These are phyloP conservation scores for Nicotiana tomentosiformis DNA, from an alignment of 257 asterid genomes.

Conservation along the genomic window DNA sequence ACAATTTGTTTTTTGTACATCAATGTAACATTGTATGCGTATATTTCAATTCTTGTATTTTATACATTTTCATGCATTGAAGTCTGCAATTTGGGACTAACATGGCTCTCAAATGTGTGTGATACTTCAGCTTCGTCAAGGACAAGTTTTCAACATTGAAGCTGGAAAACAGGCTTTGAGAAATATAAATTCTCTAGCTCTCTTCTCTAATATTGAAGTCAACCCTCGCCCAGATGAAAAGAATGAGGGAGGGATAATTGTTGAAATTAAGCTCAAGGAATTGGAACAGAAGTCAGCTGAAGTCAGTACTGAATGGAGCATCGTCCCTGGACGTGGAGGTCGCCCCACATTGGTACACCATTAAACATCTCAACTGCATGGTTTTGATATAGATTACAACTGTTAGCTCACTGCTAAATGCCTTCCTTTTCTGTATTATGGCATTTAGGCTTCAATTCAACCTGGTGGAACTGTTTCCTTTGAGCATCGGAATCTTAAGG, in stretches of 20 bases:
- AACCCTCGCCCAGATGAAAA: conserved; percentile 96
- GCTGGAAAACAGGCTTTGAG: conserved; percentile 95
- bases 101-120: conserved; percentile 8
- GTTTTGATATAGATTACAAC: background rate
- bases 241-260: conserved; percentile 91
- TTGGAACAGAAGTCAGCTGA: conserved; percentile 96
- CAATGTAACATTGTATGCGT: background rate
- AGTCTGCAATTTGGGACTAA: conserved; percentile 1
- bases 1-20: background rate
- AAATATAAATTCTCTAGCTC: conserved; percentile 78
- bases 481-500: conserved; percentile 89
- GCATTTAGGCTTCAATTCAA: conserved; percentile 84
- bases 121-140: conserved; percentile 68
- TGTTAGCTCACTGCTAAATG: conserved; percentile 6
- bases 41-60: background rate
- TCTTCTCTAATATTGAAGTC: conserved; percentile 94
- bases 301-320: conserved; percentile 97
- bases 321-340: conserved; percentile 96
- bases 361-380: conserved; percentile 1
- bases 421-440: conserved; percentile 23
- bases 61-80: background rate
- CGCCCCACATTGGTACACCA: conserved; percentile 81
- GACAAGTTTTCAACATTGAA: conserved; percentile 84
- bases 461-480: conserved; percentile 99
- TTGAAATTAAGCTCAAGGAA: conserved; percentile 90